These are phyloP conservation scores for Cladosporium sp. DNA, from an alignment of 2,329 filamentous ascomycete genomes.

Conservation along the genomic window DNA sequence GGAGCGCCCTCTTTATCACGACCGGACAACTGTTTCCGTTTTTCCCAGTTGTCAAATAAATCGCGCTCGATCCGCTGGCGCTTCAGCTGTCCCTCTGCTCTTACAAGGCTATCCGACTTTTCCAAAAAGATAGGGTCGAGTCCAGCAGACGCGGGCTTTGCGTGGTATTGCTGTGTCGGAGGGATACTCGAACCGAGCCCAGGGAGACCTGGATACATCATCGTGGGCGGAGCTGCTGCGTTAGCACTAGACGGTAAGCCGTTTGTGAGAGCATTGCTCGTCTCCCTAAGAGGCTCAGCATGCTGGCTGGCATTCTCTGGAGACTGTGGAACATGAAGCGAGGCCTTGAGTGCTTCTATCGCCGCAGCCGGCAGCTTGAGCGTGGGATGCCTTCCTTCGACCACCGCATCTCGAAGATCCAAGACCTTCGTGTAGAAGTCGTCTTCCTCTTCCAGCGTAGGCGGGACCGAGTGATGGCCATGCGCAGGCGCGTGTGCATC, in stretches of 20 bases:
- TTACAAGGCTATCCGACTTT: slow-evolving; percentile 78
- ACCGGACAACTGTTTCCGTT: slow-evolving; percentile 44
- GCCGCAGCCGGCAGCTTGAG: slow-evolving; percentile 53
- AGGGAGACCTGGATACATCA: slow-evolving; percentile 16
- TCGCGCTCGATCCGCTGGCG: slow-evolving; percentile 73
- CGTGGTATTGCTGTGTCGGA: slow-evolving; percentile 9
- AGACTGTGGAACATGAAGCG: slow-evolving; percentile 11
- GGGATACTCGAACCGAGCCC: slow-evolving; percentile 16
- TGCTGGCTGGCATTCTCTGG: neutral
- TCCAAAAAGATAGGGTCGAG: slow-evolving; percentile 79
- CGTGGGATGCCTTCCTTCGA: slow-evolving; percentile 66
- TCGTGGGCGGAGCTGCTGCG: slow-evolving; percentile 8
- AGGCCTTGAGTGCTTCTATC: slow-evolving; percentile 32
- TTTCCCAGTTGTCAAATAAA: slow-evolving; percentile 70
- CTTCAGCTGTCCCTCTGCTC: slow-evolving; percentile 73
- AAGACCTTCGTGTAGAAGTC: slow-evolving; percentile 68
- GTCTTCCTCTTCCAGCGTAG: slow-evolving; percentile 26
- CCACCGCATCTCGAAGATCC: slow-evolving; percentile 70
- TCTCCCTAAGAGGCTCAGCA: neutral
- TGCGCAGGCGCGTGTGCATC: slow-evolving; percentile 8
- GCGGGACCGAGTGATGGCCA: slow-evolving; percentile 15
- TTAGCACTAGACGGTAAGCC: neutral
- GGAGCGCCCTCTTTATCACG: slow-evolving; percentile 45
- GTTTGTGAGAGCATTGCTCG: slow-evolving; percentile 1
- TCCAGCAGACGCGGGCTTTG: slow-evolving; percentile 35